Base-by-base conservation (phyloP, 1,284 basidiomycete species). In the Prillingera fragicola region DNA sequence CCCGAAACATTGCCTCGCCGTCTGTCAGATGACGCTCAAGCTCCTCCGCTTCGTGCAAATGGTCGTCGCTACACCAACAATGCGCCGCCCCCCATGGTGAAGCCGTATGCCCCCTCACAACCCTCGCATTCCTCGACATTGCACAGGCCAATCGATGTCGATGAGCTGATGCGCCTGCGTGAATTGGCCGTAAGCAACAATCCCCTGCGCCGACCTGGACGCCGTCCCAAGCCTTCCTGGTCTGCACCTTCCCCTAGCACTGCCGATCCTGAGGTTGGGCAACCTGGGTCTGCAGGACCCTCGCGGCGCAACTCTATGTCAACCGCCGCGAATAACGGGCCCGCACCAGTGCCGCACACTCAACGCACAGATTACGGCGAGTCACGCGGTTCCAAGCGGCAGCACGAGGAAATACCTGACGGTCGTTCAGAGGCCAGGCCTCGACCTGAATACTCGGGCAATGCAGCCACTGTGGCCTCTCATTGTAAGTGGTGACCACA, bases 181-280 rank as follows among this genome's bases (percentile, higher is more conserved):
- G 22, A 43, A 3, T 18, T 42, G 2, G 64, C 55, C 2, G 15
- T 41, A 15, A 28, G 15, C 25, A 65, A 66, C 43, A 69, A 69
- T 36, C 63, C 65, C 5, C 47, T 69, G 3, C 44, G 62, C 15
- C 47, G 41, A 8, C 50, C 54, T 26, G 29, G 29, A n/a, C 36
- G 36, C 5, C 46, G 48, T 19, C 47, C 57, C 2, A 39, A 56
- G 12, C 65, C 65, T 1, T 59, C 56, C 4, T 68, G 65, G 65
- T 66, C 62, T 6, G 61, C 56, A 4, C 57, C 62, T 2, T 56
- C 59, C 12, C 58, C 64, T 25, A 51, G 52, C n/a, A n/a, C n/a
- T n/a, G n/a, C n/a, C n/a, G n/a, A n/a, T n/a, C n/a, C n/a, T n/a
- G n/a, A 45, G 8, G 36, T 37, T 2, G 45, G 39, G 3, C 24